A percentile compares a stretch with the other conserved stretches of the same genome.
phyloP scores from a whole-genome alignment of 2,329 filamentous ascomycete genomes.

The Aspergillus sojae region DNA sequence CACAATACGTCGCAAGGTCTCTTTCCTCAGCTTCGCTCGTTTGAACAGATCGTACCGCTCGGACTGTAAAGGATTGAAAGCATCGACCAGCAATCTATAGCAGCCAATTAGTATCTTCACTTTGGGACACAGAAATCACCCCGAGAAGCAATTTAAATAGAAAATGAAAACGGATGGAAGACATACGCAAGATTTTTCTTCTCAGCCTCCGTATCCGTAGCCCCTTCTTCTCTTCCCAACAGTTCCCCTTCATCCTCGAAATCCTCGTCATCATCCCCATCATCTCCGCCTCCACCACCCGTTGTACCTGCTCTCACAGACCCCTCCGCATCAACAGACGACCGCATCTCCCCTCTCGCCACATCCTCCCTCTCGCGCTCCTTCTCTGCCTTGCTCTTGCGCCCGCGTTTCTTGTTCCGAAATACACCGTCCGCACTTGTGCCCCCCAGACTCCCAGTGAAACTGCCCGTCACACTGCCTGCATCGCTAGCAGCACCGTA shows the following conservation, averaged over 20 bases:
- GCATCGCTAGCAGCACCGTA: slow-evolving; percentile 41
- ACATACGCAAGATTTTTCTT: slow-evolving; percentile 55
- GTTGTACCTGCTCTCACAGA: slow-evolving; percentile 32
- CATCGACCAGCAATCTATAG: slow-evolving; percentile 47
- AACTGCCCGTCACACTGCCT: slow-evolving; percentile 46
- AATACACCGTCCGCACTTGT: slow-evolving; percentile 40
- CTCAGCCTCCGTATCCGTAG: slow-evolving; percentile 53
- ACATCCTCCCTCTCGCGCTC: slow-evolving; percentile 39
- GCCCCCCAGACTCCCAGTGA: slow-evolving; percentile 45
- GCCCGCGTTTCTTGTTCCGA: slow-evolving; percentile 37
- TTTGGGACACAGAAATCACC: slow-evolving; percentile 10
- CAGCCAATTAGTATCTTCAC: not conserved
- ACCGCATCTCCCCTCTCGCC: slow-evolving; percentile 31
- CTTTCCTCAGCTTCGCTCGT: slow-evolving; percentile 53
- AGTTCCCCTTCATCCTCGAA: slow-evolving; percentile 51
- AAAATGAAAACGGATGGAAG: slow-evolving; percentile 12
- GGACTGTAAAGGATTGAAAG: slow-evolving; percentile 51
- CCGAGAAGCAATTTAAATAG: not conserved
- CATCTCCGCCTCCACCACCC: slow-evolving; percentile 49
- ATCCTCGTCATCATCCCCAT: slow-evolving; percentile 55
- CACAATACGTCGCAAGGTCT: slow-evolving; percentile 58
- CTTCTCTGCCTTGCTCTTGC: slow-evolving; percentile 43
- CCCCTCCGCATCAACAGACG: slow-evolving; percentile 36
- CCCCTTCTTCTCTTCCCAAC: slow-evolving; percentile 47
- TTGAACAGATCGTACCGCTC: slow-evolving; percentile 54